Conservation (phyloP, 176 grass and related monocot genomes). For the Oryza australiensis region DNA sequence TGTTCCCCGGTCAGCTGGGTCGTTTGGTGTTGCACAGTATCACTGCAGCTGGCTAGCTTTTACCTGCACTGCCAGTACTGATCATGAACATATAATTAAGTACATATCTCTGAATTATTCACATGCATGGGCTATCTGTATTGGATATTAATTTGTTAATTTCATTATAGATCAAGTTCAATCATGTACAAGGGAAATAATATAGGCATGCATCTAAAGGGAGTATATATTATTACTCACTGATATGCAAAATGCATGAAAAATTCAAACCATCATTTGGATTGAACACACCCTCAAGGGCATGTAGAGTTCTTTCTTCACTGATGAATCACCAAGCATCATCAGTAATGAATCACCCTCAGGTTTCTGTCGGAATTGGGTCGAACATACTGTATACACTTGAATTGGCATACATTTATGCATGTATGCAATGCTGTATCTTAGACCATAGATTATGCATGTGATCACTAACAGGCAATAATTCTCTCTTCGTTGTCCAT, state of each 20-base stretch:
- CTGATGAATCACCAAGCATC: background rate
- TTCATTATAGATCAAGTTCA: background rate
- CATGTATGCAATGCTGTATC: background rate
- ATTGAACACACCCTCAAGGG: background rate
- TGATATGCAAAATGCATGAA: background rate
- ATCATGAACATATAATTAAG: background rate
- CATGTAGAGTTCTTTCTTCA: background rate
- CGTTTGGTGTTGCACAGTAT: constrained; percentile 21
- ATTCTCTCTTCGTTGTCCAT: background rate
- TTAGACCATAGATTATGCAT: background rate
- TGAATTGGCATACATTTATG: no score
- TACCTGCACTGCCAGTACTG: background rate
- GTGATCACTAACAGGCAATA: background rate
- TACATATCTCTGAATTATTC: background rate
- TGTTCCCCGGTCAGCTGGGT: background rate
- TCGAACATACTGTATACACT: background rate
- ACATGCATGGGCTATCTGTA: background rate
- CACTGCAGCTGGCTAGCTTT: background rate
- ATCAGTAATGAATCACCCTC: no score
- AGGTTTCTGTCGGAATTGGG: background rate
- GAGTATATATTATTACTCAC: background rate
- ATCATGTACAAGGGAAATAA: background rate
- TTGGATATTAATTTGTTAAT: background rate
- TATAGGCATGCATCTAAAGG: background rate
- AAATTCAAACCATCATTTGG: background rate